These are phyloP conservation scores for Pontederia crassipes DNA, from an alignment of 176 grass and related monocot species.

Conservation along the genomic window DNA sequence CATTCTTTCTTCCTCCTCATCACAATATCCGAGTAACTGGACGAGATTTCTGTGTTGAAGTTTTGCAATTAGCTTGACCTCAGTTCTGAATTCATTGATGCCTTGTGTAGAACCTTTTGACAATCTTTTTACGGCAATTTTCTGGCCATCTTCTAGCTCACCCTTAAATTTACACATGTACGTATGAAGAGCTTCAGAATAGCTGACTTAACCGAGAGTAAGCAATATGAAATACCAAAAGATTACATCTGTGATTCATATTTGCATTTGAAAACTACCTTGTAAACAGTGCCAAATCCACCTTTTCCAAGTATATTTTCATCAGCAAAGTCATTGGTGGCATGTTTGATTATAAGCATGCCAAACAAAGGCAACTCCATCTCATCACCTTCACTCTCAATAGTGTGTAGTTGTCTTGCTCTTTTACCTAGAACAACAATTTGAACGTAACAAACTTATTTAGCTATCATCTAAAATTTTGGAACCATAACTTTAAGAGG, in stretches of 20 bases:
- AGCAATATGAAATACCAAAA: no score
- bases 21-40: constrained; percentile 49
- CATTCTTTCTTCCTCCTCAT: constrained; percentile 30
- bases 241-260: background rate
- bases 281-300: constrained; percentile 51
- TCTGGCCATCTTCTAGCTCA: constrained; percentile 31
- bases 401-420: background rate
- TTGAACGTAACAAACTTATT: no score
- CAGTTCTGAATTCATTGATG: constrained; percentile 58
- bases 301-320: constrained; percentile 37
- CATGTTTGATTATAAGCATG: constrained; percentile 21
- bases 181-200: background rate
- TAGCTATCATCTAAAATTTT: no score
- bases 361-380: constrained; percentile 29
- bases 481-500: no score
- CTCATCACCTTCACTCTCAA: no score
- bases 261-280: constrained; percentile 8
- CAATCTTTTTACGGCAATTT: constrained; percentile 54
- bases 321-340: constrained; percentile 27
- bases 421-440: background rate
- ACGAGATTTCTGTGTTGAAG: constrained; percentile 68
- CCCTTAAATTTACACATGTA: constrained; percentile 9
- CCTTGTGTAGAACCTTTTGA: constrained; percentile 28
- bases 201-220: no score
- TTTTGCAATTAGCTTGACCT: constrained; percentile 46